Conservation (phyloP, 768 basidiomycete genomes). For the Mycena venus region DNA sequence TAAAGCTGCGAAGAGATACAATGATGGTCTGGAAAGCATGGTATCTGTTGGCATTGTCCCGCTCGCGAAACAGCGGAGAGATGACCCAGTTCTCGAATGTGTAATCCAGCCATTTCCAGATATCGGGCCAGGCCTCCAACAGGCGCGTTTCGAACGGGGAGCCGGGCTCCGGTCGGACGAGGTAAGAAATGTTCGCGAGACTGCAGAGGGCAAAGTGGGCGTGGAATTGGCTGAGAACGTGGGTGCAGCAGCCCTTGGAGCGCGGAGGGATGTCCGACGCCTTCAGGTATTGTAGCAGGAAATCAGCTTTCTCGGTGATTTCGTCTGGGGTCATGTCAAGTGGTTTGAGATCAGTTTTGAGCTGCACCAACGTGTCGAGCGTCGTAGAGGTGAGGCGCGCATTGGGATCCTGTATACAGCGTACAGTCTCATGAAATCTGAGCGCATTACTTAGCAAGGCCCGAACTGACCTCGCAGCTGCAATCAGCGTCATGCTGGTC, state of each 20-base stretch:
- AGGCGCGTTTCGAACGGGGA: slow-evolving; percentile 22
- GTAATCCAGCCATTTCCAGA: slow-evolving; percentile 31
- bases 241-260: slow-evolving; percentile 24
- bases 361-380: slow-evolving; percentile 10
- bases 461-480: slow-evolving; percentile 11
- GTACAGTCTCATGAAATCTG: not conserved
- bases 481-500: slow-evolving; percentile 18
- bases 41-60: slow-evolving; percentile 1
- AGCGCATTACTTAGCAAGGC: not conserved
- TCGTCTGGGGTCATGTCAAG: slow-evolving; percentile 21
- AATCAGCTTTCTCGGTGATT: slow-evolving; percentile 17
- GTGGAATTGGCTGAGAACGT: slow-evolving; percentile 28
- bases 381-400: slow-evolving; percentile 26
- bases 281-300: slow-evolving; percentile 24
- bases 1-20: slow-evolving; percentile 29
- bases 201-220: slow-evolving; percentile 24
- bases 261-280: slow-evolving; percentile 25
- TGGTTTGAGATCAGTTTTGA: slow-evolving; percentile 10
- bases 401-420: slow-evolving; percentile 24
- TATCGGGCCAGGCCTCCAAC: slow-evolving; percentile 28
- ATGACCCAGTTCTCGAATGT: slow-evolving; percentile 31
- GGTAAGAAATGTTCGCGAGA: slow-evolving; percentile 25
- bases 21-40: slow-evolving; percentile 23
- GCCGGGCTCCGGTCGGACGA: slow-evolving; percentile 21
- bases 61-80: slow-evolving; percentile 19